Conservation (phyloP, 352 stramenopile genomes). For the Stephanocyclus meneghinianus region DNA sequence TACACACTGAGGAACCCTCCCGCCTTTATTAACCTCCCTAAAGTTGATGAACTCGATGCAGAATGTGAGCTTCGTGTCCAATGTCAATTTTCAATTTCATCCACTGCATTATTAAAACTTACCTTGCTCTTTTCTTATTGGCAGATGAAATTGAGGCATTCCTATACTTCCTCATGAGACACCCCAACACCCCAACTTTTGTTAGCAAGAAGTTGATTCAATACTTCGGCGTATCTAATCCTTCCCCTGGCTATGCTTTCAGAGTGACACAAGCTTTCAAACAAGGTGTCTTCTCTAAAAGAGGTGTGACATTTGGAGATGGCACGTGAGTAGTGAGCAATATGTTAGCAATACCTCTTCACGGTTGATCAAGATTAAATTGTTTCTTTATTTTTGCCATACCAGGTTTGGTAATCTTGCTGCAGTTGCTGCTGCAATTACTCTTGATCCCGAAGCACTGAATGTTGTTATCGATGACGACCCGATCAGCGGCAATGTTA, state of each 20-base stretch:
- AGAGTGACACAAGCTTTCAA: slow-evolving; percentile 68
- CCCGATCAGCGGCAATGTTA: slow-evolving; percentile 55
- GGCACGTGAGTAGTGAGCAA: slow-evolving; percentile 20
- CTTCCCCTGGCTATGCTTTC: slow-evolving; percentile 63
- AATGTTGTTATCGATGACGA: slow-evolving; percentile 63
- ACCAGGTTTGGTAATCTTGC: slow-evolving; percentile 65
- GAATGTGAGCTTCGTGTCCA: not conserved
- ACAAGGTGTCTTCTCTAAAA: slow-evolving; percentile 43
- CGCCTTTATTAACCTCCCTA: slow-evolving; percentile 56
- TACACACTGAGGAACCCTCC: slow-evolving; percentile 65
- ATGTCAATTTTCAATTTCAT: not conserved
- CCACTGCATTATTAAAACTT: not conserved
- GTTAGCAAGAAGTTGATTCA: slow-evolving; percentile 68
- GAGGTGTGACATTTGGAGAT: slow-evolving; percentile 53
- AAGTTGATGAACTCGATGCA: slow-evolving; percentile 27
- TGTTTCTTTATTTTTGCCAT: not conserved
- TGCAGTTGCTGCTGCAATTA: slow-evolving; percentile 69
- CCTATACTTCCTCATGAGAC: slow-evolving; percentile 67
- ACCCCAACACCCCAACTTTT: slow-evolving; percentile 66
- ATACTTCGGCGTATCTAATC: slow-evolving; percentile 71
- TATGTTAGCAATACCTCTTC: not conserved
- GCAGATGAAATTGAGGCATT: slow-evolving; percentile 74
- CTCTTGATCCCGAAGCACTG: slow-evolving; percentile 67
- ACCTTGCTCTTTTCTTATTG: not conserved
- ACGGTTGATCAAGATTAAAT: not conserved